Base-by-base conservation (phyloP, 2,329 filamentous ascomycete genomes). In the Hymenoscyphus fraxineus region DNA sequence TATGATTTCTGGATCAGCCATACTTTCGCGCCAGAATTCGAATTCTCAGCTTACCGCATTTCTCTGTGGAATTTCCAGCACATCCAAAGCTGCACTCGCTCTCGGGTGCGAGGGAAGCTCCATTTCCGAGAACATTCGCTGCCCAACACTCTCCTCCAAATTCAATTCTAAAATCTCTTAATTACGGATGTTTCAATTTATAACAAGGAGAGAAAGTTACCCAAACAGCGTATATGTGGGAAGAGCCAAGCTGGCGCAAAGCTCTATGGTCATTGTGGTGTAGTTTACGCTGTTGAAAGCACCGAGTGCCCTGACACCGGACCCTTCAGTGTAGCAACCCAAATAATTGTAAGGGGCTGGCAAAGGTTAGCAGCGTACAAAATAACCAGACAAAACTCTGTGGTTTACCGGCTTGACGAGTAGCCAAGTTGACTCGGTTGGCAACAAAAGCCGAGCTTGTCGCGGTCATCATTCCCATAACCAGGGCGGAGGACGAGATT, bases 181-280 rank as follows among this genome's bases (percentile, higher is more conserved):
- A 19, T 13, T 2, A 54, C 19, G 5, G 47, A 3, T 27, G 1
- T 13, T 54, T 27, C 9, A 4, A 0, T 27, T 22, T 6, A 13
- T 19, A 1, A 10, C 10, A 2, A 54, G 3, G 9, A 35, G 12
- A 2, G 1, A 19, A 19, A 35, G 22, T 35, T 38, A 57, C 55
- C 76, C 76, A 2, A 73, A 72, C 16, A 71, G 72, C 1, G 54
- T 66, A 13, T 69, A 73, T 6, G 61, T 61, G n/a, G 64, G 38
- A 13, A 47, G 41, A 44, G 61, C 63, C 16, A 61, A 56, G 31
- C 58, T 31, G n/a, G 61, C 64, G 41, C 64, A 65, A 15, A 19
- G 27, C 27, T 65, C 61, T 2, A 65, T 55, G 10, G 64, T 63
- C 64, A 65, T 65, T 10, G 58, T 63, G 10, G 61, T 63, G 55